phyloP scores from a whole-genome alignment of 202 grass and related monocot genomes.

The Dendrocalamus latiflorus region DNA sequence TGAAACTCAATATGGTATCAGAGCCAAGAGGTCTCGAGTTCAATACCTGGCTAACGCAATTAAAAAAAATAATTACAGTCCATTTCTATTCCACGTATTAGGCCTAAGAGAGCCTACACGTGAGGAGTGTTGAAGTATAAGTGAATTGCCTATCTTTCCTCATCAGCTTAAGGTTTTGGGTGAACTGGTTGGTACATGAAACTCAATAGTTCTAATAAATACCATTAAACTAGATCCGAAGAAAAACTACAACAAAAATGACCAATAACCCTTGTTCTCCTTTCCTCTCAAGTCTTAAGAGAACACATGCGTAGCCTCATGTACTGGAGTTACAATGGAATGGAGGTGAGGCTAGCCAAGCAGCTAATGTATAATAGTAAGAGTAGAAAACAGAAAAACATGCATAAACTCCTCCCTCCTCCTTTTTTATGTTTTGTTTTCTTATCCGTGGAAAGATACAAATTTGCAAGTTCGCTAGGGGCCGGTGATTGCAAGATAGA shows the following conservation, averaged over 20 bases:
- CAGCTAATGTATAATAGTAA: not conserved
- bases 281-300: not conserved
- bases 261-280: not conserved
- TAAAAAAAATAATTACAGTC: too few species aligned
- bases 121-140: too few species aligned
- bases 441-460: not conserved
- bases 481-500: not conserved
- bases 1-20: too few species aligned
- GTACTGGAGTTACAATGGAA: not conserved
- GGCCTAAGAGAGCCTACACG: too few species aligned
- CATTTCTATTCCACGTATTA: too few species aligned
- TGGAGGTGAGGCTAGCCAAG: not conserved
- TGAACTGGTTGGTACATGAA: too few species aligned
- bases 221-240: not conserved
- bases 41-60: too few species aligned
- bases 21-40: too few species aligned
- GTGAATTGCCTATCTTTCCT: too few species aligned
- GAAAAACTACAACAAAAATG: not conserved
- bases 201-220: too few species aligned
- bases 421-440: not conserved
- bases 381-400: not conserved
- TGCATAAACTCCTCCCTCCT: too few species aligned
- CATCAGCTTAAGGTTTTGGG: too few species aligned
- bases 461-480: not conserved
- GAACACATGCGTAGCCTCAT: not conserved